phyloP scores from a whole-genome alignment of 2,329 filamentous ascomycete species.

The Coniochaeta sp. region DNA sequence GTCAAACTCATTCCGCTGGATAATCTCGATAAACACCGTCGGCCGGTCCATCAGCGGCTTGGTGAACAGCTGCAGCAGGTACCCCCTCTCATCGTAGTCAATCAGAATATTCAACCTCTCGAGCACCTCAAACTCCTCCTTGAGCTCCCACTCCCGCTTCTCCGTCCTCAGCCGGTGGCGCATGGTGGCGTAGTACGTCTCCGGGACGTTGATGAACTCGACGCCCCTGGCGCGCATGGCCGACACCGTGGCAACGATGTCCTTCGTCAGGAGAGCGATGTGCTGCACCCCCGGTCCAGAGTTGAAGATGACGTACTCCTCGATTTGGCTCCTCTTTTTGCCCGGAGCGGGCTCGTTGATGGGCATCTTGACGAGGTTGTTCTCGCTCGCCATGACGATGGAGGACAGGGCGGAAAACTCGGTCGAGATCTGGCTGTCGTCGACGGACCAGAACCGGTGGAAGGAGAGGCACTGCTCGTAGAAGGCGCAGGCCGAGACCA shows the following conservation, averaged over 20 bases:
- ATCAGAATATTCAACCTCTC: conserved; percentile 80
- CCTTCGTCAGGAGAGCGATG: conserved; percentile 74
- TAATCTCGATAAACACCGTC: conserved; percentile 94
- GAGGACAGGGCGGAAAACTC: conserved; percentile 84
- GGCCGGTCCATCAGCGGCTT: conserved; percentile 91
- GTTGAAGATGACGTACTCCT: conserved; percentile 90
- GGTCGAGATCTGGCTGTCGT: conserved; percentile 87
- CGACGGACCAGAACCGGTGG: conserved; percentile 96
- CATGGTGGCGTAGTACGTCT: conserved; percentile 81
- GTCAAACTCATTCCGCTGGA: conserved; percentile 82
- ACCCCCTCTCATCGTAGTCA: conserved; percentile 90
- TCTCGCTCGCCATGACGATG: conserved; percentile 83
- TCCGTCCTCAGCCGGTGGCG: conserved; percentile 62
- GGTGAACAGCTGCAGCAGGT: conserved; percentile 70
- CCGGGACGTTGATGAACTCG: conserved; percentile 85
- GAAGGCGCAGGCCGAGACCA: conserved; percentile 59
- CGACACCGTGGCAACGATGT: conserved; percentile 73
- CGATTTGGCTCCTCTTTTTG: conserved; percentile 89
- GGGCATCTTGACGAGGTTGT: conserved; percentile 91
- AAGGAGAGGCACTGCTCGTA: conserved; percentile 88
- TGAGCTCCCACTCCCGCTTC: conserved; percentile 53
- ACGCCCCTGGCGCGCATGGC: conserved; percentile 80
- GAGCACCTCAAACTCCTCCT: conserved; percentile 74
- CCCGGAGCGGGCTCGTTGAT: conserved; percentile 93
- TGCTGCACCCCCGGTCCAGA: conserved; percentile 86